phyloP scores from a whole-genome alignment of 2,329 filamentous ascomycete genomes.

The Fusarium sp. region DNA sequence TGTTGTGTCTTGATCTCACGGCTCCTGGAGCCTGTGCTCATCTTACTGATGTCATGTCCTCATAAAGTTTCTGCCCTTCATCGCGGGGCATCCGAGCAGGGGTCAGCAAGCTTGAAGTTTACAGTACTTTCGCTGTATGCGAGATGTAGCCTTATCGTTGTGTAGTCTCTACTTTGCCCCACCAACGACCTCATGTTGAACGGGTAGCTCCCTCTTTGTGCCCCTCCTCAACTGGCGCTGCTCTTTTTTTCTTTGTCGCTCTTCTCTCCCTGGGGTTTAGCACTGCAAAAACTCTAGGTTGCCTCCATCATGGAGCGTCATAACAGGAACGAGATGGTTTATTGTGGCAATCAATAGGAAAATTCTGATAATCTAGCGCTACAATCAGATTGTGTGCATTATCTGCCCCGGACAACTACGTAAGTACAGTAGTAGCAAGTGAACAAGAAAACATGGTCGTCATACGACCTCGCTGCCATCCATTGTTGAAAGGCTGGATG shows the following conservation, averaged over 20 bases:
- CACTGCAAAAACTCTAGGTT: slow-evolving; percentile 31
- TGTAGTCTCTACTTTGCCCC: slow-evolving; percentile 45
- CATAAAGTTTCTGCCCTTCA: slow-evolving; percentile 48
- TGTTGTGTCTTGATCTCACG: slow-evolving; percentile 17
- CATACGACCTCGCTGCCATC: slow-evolving; percentile 18
- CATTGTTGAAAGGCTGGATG: slow-evolving; percentile 5
- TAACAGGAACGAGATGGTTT: slow-evolving; percentile 4
- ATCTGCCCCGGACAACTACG: neutral
- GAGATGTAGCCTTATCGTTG: neutral
- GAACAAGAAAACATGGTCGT: neutral
- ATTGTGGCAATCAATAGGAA: slow-evolving; percentile 35
- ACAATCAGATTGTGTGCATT: neutral
- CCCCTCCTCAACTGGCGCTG: slow-evolving; percentile 39
- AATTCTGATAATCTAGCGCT: slow-evolving; percentile 19
- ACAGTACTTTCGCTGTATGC: slow-evolving; percentile 16
- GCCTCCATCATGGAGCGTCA: slow-evolving; percentile 38
- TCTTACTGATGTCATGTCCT: slow-evolving; percentile 53
- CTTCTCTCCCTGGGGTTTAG: slow-evolving; percentile 44
- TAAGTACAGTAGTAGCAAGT: neutral
- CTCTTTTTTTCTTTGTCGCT: slow-evolving; percentile 34
- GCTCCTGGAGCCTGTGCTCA: slow-evolving; percentile 6
- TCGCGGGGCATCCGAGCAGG: slow-evolving; percentile 49
- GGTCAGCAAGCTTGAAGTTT: slow-evolving; percentile 34
- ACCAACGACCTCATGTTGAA: slow-evolving; percentile 32
- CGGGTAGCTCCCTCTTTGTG: slow-evolving; percentile 39